Evolutionary conservation across 345 rosid genomes (phyloP), one percentile per base, ranked within the genome.

Genomic region (Acer negundo): DNA sequence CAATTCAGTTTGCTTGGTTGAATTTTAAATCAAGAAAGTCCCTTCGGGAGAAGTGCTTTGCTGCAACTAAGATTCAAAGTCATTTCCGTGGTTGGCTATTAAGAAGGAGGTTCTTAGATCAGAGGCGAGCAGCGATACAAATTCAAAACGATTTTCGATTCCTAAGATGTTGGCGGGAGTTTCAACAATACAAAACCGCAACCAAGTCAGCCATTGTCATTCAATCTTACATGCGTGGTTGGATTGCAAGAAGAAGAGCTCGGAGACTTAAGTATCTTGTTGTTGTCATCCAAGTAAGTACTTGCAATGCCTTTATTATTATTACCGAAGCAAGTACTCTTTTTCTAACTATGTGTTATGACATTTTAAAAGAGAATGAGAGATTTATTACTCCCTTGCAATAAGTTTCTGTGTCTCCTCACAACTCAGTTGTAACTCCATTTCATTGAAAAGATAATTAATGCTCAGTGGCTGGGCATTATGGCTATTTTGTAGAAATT

Each of bases 1-100:
- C 68, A 75, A 89, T 91, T 84, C 94, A 91, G 87, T 78, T 78
- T 77, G 89, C 89, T 66, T 88, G 90, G 93, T 87, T 81, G 82
- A 79, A 80, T 20, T 75, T 74, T 76, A 31, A 59, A 67, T 58
- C 55, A 38, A 20, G 49, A 58, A 85, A 68, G 70, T 73, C 78
- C 69, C 77, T 81, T 55, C 72, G 1, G 56, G 68, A 49, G 26
- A 78, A 83, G 76, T 69, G 70, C 20, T 62, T 76, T 23, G 88
- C 93, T 78, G 96, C 92, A 74, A 80, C 70, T 53, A 88, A 62
- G 76, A 81, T 91, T 69, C 96, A 88, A 69, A 74, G 80, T 81
- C 80, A 79, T 69, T 61, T 87, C 63, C 85, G 88, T 58, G 72
- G 85, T 75, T 86, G 91, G 92, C 72, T 71, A 67, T 46, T 77